Conservation (phyloP, 306 rosid species). For the Cyclanthera cordifolia region DNA sequence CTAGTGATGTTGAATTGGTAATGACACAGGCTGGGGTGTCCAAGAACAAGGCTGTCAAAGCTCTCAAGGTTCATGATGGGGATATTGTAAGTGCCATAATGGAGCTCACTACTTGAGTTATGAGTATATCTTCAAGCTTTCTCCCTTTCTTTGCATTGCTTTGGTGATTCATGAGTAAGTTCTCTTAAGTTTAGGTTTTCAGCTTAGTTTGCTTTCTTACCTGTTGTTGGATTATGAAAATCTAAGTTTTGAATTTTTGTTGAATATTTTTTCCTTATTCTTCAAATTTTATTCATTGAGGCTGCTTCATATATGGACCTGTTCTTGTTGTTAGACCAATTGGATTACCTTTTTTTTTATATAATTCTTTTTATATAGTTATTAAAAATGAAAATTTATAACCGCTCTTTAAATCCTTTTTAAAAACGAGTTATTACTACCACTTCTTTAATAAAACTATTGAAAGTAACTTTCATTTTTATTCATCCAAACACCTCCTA, state of each 20-base stretch:
- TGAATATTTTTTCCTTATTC: neutral
- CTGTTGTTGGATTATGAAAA: neutral
- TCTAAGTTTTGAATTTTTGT: neutral
- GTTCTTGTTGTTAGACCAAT: too few species aligned
- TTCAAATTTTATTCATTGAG: neutral
- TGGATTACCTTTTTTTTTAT: too few species aligned
- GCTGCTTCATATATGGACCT: neutral
- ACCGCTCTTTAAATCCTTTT: too few species aligned
- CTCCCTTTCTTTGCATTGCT: neutral
- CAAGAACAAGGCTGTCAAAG: conserved; percentile 62
- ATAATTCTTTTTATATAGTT: too few species aligned
- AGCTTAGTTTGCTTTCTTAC: neutral
- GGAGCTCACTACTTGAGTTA: conserved; percentile 67
- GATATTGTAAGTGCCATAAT: conserved; percentile 82
- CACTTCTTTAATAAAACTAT: too few species aligned
- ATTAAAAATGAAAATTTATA: too few species aligned
- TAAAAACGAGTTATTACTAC: neutral
- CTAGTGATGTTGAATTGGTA: conserved; percentile 71
- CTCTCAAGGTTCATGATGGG: conserved; percentile 54
- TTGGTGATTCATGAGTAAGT: neutral
- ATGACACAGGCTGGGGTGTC: conserved; percentile 84
- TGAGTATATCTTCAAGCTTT: neutral
- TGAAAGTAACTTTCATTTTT: too few species aligned
- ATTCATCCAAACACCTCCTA: too few species aligned
- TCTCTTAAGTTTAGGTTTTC: neutral